These are phyloP conservation scores for Scutellaria barbata DNA, from an alignment of 257 asterid species.

Conservation along the genomic window DNA sequence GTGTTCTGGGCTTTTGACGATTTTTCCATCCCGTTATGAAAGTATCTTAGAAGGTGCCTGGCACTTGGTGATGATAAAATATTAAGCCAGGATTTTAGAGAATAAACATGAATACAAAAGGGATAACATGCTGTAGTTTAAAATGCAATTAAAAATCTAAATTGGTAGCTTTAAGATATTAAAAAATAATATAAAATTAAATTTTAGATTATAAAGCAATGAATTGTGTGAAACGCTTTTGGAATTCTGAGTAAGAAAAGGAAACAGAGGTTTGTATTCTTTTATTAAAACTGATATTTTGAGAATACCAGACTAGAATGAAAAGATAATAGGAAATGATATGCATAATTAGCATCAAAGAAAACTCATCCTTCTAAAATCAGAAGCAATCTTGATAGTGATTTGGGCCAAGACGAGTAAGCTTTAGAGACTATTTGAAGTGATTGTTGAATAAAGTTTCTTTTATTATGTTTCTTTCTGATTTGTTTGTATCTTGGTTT, in stretches of 20 bases:
- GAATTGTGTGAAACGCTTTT: background rate
- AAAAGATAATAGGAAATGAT: background rate
- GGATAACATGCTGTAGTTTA: background rate
- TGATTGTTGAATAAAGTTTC: background rate
- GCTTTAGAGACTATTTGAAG: background rate
- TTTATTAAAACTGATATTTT: background rate
- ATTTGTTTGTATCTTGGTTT: background rate
- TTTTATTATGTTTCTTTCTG: no score
- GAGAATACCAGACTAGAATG: background rate
- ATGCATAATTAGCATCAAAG: background rate
- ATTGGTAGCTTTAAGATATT: background rate
- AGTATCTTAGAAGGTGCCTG: background rate
- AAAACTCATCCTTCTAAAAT: background rate
- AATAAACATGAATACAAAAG: background rate
- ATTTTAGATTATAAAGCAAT: background rate
- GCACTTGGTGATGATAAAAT: background rate
- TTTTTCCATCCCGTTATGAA: background rate
- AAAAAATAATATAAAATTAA: background rate
- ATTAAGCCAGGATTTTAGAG: background rate
- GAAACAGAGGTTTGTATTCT: background rate
- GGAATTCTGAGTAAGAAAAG: background rate
- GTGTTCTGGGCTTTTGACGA: background rate
- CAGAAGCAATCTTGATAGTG: background rate
- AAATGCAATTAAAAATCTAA: background rate
- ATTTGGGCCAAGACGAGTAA: background rate